Conservation (phyloP, 1,284 basidiomycete genomes). For the Ceratobasidium sp. region DNA sequence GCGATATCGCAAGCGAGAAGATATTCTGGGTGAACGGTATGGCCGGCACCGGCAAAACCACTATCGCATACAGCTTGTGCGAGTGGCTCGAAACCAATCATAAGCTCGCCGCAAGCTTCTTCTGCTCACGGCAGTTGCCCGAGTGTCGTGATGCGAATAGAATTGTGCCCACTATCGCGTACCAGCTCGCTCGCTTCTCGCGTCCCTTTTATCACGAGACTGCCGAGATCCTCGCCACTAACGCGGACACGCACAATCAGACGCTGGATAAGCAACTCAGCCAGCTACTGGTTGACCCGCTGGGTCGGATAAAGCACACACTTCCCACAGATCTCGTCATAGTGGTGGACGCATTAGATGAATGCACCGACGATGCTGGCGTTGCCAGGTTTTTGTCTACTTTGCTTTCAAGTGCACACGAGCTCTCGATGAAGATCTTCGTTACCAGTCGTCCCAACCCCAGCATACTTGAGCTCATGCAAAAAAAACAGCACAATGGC, state of each 20-base stretch:
- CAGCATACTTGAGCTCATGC: background rate
- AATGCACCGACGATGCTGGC: background rate
- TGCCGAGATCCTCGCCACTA: background rate
- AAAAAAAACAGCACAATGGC: background rate
- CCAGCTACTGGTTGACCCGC: background rate
- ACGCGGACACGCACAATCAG: background rate
- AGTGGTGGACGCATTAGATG: slow-evolving; percentile 3
- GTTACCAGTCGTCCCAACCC: background rate
- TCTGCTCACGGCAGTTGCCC: background rate
- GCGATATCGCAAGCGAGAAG: background rate
- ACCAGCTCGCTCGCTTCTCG: background rate
- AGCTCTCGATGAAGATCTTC: background rate
- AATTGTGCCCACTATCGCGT: background rate
- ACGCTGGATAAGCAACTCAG: background rate
- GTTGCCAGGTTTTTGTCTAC: background rate
- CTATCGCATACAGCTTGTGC: slow-evolving; percentile 10
- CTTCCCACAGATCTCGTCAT: background rate
- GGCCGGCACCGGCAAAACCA: background rate
- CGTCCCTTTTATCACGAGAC: background rate
- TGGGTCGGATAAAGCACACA: background rate
- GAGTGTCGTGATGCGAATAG: background rate
- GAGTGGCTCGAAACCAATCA: background rate
- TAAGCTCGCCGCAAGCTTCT: background rate
- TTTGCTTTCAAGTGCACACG: background rate
- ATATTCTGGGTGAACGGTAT: slow-evolving; percentile 6